Evolutionary conservation across 2,329 filamentous ascomycete species (phyloP).

Genomic region (Hymenoscyphus linearis): DNA sequence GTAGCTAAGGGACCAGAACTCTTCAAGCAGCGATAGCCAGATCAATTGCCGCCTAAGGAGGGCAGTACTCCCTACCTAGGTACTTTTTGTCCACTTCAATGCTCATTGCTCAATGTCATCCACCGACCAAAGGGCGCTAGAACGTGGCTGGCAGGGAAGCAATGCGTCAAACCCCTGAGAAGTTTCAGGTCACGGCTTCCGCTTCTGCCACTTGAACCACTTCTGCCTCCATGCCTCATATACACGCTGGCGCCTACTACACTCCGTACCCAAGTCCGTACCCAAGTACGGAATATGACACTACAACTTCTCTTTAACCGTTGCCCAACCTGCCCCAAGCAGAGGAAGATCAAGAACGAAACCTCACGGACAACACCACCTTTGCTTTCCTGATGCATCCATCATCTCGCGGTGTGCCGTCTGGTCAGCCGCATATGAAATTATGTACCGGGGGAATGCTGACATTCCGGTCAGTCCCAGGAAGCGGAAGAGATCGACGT

Average conservation of each 20-base stretch:
- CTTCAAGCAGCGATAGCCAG: neutral
- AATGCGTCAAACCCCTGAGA: neutral
- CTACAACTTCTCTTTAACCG: neutral
- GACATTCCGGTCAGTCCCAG: neutral
- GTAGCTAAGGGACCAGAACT: neutral
- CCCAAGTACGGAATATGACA: too few species aligned
- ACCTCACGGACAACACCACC: neutral
- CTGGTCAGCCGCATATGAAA: neutral
- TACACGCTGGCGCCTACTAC: neutral
- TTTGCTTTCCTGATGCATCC: neutral
- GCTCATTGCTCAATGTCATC: neutral
- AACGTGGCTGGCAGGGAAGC: neutral
- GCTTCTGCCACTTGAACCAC: too few species aligned
- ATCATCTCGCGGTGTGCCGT: neutral
- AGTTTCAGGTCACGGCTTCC: neutral
- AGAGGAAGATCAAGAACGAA: neutral
- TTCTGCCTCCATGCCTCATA: neutral
- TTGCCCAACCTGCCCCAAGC: neutral
- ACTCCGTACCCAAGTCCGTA: too few species aligned
- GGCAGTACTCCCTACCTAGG: neutral
- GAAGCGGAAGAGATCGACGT: neutral
- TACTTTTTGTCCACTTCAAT: neutral
- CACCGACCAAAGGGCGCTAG: neutral
- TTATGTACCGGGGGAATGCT: neutral
- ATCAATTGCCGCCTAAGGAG: neutral